Evolutionary conservation across 2,329 filamentous ascomycete species (phyloP).

Genomic region (Tolypocladium paradoxum): DNA sequence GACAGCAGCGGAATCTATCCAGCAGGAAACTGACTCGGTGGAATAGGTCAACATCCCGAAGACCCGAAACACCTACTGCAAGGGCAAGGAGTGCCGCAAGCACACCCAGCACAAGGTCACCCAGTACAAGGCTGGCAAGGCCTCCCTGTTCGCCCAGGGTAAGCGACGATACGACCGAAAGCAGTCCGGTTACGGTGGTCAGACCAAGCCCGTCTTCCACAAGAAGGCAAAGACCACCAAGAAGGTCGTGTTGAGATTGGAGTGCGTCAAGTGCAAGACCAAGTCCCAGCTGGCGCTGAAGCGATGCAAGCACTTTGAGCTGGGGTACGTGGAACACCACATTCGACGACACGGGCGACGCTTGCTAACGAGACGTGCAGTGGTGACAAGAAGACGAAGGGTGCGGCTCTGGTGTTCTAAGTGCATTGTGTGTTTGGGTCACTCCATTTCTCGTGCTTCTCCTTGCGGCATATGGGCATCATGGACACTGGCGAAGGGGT

Average conservation of each 20-base stretch:
- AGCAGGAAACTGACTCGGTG: slow-evolving; percentile 18
- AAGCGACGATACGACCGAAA: slow-evolving; percentile 99
- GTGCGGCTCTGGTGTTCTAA: slow-evolving; percentile 99
- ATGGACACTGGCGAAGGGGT: slow-evolving; percentile 39
- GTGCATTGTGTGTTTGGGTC: slow-evolving; percentile 40
- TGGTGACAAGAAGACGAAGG: slow-evolving; percentile 99
- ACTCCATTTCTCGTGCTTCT: slow-evolving; percentile 31
- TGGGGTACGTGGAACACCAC: slow-evolving; percentile 60
- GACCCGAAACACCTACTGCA: slow-evolving; percentile 96
- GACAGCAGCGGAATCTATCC: not conserved
- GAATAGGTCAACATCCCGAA: slow-evolving; percentile 92
- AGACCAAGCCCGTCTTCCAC: slow-evolving; percentile 99
- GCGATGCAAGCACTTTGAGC: slow-evolving; percentile 99
- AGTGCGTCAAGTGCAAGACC: slow-evolving; percentile 96
- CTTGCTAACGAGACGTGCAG: slow-evolving; percentile 42
- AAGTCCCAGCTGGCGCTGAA: slow-evolving; percentile 97
- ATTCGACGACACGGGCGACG: not conserved
- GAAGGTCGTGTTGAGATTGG: slow-evolving; percentile 98
- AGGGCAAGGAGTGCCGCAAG: slow-evolving; percentile 88
- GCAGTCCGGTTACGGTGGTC: slow-evolving; percentile 99
- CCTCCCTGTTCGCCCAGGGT: slow-evolving; percentile 93
- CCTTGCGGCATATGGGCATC: slow-evolving; percentile 34
- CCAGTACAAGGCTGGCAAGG: slow-evolving; percentile 96
- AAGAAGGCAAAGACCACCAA: slow-evolving; percentile 99
- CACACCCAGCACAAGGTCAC: slow-evolving; percentile 89